Base-by-base conservation (phyloP, 2,329 filamentous ascomycete species). In the Chrysoporthe cubensis region DNA sequence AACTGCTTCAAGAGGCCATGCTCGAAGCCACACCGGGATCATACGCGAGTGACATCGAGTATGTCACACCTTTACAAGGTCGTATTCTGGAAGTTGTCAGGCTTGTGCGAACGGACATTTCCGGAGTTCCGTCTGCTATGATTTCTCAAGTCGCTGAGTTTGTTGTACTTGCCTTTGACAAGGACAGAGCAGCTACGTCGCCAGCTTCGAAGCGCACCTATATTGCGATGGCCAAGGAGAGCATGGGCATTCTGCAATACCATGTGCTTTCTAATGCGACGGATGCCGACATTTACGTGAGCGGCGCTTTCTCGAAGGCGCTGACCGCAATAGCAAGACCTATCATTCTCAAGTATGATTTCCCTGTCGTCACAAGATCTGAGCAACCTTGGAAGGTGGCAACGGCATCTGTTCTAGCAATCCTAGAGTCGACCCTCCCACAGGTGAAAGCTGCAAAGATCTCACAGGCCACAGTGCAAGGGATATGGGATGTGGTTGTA, bases 181-280 rank as follows among this genome's bases (percentile, higher is more conserved):
- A 78, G 42, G 78, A 75, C 16, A 75, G 70, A 69, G 73, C 70
- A 48, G 74, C 73, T 8, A 52, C 48, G 66, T 74, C 80, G 67
- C 78, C 80, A 14, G 71, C 74, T 1, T 75, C 80, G 62, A 88
- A 88, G 66, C 91, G 93, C 7, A 97, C 93, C 0, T 98, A 94
- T 75, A 89, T 99, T 66, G 95, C 96, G 44, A 87, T 98, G 75
- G 93, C 94, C 1, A 97, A 96, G 77, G 87, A 88, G 26, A 89
- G 91, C 68, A 96, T 97, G 85, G 81, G 84, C 2, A 86, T 93
- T 58, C 78, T 96, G 1, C 84, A 91, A 71, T 80, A 79, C 0
- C 79, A 93, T 2, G 81, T 91, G 3, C 78, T 88, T 4, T 79
- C 82, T 18, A 88, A 92, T 70, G 85, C 88, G 0, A 77, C 80